phyloP scores from a whole-genome alignment of 306 rosid genomes.

The Pyrus communis region DNA sequence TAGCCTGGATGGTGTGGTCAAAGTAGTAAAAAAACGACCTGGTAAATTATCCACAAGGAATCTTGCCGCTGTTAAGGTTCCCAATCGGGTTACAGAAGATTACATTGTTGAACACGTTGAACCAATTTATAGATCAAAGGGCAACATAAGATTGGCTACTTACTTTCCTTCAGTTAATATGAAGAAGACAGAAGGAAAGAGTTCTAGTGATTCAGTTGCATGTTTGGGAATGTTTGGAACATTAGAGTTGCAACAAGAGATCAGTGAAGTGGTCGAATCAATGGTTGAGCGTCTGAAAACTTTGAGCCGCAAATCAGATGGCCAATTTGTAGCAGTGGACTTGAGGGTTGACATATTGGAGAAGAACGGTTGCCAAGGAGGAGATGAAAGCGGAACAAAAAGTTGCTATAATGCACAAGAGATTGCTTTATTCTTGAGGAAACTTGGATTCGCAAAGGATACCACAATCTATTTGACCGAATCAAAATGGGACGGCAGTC shows the following conservation, averaged over 20 bases:
- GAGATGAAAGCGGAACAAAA: slow-evolving; percentile 50
- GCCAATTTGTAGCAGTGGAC: slow-evolving; percentile 77
- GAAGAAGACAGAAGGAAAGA: slow-evolving; percentile 52
- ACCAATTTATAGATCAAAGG: slow-evolving; percentile 62
- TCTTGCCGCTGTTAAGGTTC: slow-evolving; percentile 82
- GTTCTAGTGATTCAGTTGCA: slow-evolving; percentile 56
- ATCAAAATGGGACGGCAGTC: slow-evolving; percentile 83
- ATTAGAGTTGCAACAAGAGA: slow-evolving; percentile 72
- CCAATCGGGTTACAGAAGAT: slow-evolving; percentile 79
- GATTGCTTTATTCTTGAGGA: slow-evolving; percentile 68
- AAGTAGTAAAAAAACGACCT: slow-evolving; percentile 64
- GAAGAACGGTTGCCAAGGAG: slow-evolving; percentile 71
- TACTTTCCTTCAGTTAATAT: slow-evolving; percentile 87
- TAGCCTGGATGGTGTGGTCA: slow-evolving; percentile 82
- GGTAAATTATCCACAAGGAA: slow-evolving; percentile 49
- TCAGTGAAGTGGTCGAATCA: slow-evolving; percentile 68
- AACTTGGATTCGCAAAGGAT: slow-evolving; percentile 72
- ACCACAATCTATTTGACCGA: slow-evolving; percentile 87
- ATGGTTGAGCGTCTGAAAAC: slow-evolving; percentile 77
- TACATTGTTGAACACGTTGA: slow-evolving; percentile 70
- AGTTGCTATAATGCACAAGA: slow-evolving; percentile 80
- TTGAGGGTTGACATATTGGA: slow-evolving; percentile 82
- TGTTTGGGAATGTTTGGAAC: slow-evolving; percentile 97
- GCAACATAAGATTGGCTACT: slow-evolving; percentile 80
- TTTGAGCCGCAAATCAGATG: slow-evolving; percentile 77